These are phyloP conservation scores for Yamadazyma oceani DNA, from an alignment of 1,139 yeast genomes.

Conservation along the genomic window DNA sequence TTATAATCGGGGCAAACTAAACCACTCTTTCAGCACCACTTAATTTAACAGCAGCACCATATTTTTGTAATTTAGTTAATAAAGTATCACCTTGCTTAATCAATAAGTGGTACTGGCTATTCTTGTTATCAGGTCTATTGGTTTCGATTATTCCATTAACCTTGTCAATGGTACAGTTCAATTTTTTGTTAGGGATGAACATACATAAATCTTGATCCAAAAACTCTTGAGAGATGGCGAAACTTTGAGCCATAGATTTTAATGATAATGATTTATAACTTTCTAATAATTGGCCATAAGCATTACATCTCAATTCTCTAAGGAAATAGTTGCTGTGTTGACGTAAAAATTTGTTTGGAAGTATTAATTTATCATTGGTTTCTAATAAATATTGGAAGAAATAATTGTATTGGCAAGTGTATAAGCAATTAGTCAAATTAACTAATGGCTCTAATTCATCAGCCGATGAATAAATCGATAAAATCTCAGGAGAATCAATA, in stretches of 20 bases:
- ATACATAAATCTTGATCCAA: slow-evolving; percentile 80
- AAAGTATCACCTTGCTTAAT: slow-evolving; percentile 92
- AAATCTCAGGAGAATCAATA: slow-evolving; percentile 91
- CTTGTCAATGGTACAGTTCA: slow-evolving; percentile 93
- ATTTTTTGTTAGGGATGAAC: slow-evolving; percentile 88
- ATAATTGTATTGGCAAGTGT: slow-evolving; percentile 83
- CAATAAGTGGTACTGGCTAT: slow-evolving; percentile 85
- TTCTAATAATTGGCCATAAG: slow-evolving; percentile 90
- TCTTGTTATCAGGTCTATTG: slow-evolving; percentile 93
- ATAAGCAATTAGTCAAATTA: slow-evolving; percentile 80
- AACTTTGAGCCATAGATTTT: slow-evolving; percentile 91
- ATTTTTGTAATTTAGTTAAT: slow-evolving; percentile 91
- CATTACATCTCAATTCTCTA: slow-evolving; percentile 93
- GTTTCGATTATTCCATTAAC: slow-evolving; percentile 96
- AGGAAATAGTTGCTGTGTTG: slow-evolving; percentile 82
- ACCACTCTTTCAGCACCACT: slow-evolving; percentile 81
- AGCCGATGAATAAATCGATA: slow-evolving; percentile 74
- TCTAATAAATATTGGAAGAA: slow-evolving; percentile 79
- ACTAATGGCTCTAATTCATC: slow-evolving; percentile 78
- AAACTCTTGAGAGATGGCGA: slow-evolving; percentile 84
- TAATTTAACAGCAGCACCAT: slow-evolving; percentile 94
- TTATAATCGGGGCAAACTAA: no score
- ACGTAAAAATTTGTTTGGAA: slow-evolving; percentile 72
- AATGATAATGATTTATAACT: slow-evolving; percentile 88
- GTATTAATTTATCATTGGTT: slow-evolving; percentile 72